Base-by-base conservation (phyloP, 1,139 yeast species). In the Yamadazyma atlantica region DNA sequence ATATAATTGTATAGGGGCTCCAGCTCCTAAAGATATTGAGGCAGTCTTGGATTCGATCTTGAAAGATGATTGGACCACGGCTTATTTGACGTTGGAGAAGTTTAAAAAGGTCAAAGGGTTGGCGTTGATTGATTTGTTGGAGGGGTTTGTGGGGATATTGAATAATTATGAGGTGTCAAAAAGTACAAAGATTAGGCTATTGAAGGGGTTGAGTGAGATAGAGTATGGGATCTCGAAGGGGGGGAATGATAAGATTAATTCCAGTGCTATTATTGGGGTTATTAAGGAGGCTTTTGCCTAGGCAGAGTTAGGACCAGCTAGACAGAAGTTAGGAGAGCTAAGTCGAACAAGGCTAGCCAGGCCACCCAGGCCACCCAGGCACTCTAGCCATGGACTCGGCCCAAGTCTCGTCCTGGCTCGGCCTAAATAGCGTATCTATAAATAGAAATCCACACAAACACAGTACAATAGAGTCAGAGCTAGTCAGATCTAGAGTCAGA, bases 1-100 rank as follows among this genome's bases (percentile, higher is more conserved):
- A 26, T 94, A 87, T 58, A 96, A 90, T 50, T 90, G 97, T 60
- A 82, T 94, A 35, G 99, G 99, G 2, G 90, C 95, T 1, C 97
- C 98, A 2, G 85, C 85, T 48, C 98, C 98, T 1, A 74, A 72
- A 33, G 97, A 90, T 50, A 75, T 92, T 24, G 86, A 85, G 51
- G 68, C 80, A 0, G 82, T 88, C 9, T 66, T 92, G 44, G 83
- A 84, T 47, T 76, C 92, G 6, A 80, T 92, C 25, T 66, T 94
- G 56, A 81, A 80, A 49, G 95, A 88, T 44, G 96, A 89, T 54
- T 90, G 97, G 95, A 75, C 86, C 15, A 80, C 90, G 3, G 79
- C 95, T 0, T 75, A 76, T 51, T 64, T 73, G 31, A 84, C 95
- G 1, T 66, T 90, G 51, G 72, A 71, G 16, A 72, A 69, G 42